phyloP scores from a whole-genome alignment of 192 early-diverging fungal genomes.

The Coemansia sp. region DNA sequence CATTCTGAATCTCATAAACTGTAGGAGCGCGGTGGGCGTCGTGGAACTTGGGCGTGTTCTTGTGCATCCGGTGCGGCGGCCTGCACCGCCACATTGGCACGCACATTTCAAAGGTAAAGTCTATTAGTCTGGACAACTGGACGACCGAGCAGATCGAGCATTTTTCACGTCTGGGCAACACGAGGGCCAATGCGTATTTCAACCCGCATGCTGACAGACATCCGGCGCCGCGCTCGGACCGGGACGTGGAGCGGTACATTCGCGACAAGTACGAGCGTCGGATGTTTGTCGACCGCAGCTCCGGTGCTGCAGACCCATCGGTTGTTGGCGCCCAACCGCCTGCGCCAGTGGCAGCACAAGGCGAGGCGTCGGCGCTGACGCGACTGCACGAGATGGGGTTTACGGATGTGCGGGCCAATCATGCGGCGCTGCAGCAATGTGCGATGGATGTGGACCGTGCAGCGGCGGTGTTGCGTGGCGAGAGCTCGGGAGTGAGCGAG shows the following conservation, averaged over 20 bases:
- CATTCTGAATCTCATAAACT: background rate
- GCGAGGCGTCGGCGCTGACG: conserved; percentile 45
- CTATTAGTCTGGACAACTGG: conserved; percentile 87
- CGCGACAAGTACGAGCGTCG: conserved; percentile 89
- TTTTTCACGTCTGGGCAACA: conserved; percentile 60
- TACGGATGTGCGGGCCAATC: conserved; percentile 64
- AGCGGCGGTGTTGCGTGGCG: conserved; percentile 65
- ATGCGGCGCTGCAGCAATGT: conserved; percentile 66
- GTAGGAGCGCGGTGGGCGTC: conserved; percentile 86
- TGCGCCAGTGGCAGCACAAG: background rate
- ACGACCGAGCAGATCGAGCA: conserved; percentile 77
- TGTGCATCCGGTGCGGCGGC: conserved; percentile 90
- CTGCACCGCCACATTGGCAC: conserved; percentile 83
- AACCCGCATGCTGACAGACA: conserved; percentile 71
- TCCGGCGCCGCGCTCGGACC: conserved; percentile 65
- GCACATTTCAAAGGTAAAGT: conserved; percentile 90
- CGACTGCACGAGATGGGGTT: conserved; percentile 83
- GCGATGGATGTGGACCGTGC: conserved; percentile 76
- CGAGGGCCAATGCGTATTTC: conserved; percentile 66
- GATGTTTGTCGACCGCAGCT: conserved; percentile 58
- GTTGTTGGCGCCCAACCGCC: conserved; percentile 4
- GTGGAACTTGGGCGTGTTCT: conserved; percentile 87
- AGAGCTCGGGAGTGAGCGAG: conserved; percentile 10
- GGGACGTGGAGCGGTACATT: conserved; percentile 85
- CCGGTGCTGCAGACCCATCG: conserved; percentile 40